These are phyloP conservation scores for Colletotrichum lupini DNA, from an alignment of 2,329 filamentous ascomycete genomes.

Conservation along the genomic window DNA sequence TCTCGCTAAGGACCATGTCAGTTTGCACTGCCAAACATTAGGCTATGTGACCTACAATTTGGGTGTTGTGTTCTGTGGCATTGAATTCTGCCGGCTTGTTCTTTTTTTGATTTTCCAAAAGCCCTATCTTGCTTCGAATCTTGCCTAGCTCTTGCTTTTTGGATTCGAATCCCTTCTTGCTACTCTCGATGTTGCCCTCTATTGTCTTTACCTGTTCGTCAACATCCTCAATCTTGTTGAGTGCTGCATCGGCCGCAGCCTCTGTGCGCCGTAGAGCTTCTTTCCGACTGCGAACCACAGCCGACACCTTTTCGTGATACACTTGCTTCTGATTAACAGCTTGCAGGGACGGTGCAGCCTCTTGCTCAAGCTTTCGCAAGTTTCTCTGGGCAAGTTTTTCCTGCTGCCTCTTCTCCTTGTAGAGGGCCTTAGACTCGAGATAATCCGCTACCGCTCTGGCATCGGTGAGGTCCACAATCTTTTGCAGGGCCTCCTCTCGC, in stretches of 20 bases:
- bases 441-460: slow-evolving; percentile 76
- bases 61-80: slow-evolving; percentile 75
- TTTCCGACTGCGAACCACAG: slow-evolving; percentile 66
- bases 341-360: slow-evolving; percentile 73
- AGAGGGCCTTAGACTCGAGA: slow-evolving; percentile 60
- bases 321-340: slow-evolving; percentile 76
- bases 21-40: not conserved
- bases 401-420: slow-evolving; percentile 63
- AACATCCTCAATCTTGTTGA: slow-evolving; percentile 51
- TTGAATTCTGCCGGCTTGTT: slow-evolving; percentile 76
- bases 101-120: slow-evolving; percentile 71
- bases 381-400: slow-evolving; percentile 66
- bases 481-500: slow-evolving; percentile 74
- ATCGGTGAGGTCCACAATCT: slow-evolving; percentile 72
- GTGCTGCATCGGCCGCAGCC: slow-evolving; percentile 56
- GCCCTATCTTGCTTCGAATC: slow-evolving; percentile 68
- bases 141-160: slow-evolving; percentile 63
- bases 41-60: slow-evolving; percentile 66
- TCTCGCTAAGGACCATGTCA: slow-evolving; percentile 61
- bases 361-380: slow-evolving; percentile 67
- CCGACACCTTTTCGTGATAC: slow-evolving; percentile 70
- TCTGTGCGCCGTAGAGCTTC: slow-evolving; percentile 66
- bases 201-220: slow-evolving; percentile 40
- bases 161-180: slow-evolving; percentile 58
- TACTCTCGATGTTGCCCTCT: slow-evolving; percentile 59